Base-by-base conservation (phyloP, 768 basidiomycete genomes). In the Boletus reticulatus region DNA sequence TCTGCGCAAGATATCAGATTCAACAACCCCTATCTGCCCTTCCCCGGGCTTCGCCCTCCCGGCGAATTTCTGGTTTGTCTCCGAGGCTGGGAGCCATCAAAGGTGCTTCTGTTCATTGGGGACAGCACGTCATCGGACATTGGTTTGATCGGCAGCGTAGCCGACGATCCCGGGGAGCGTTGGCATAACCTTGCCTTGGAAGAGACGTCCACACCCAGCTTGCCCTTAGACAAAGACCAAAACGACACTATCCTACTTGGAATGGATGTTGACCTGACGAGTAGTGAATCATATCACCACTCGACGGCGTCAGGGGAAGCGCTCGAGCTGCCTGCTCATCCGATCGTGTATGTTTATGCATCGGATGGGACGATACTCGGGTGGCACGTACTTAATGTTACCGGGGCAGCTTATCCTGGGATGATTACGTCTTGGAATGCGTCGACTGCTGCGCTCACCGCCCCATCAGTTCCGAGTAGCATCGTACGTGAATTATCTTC, bases 301-400 rank as follows among this genome's bases (percentile, higher is more conserved):
- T 73, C 72, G 12, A 72, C 70, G 12, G 63, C 74, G 16, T 76
- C 77, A 0, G 78, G 78, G 5, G 79, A 80, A 58, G 68, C 67
- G 14, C 62, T 73, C 7, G 75, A 75, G 13, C 57, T 78, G 3
- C 79, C 81, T 12, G 73, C 80, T 11, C 76, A 77, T 13, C 90
- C 90, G 0, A 75, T 90, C 52, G 72, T 91, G 70, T 91, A 84
- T 66, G 85, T 82, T 4, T 92, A 89, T 68, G 78, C 88, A 12
- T 89, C 84, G 51, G 90, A 93, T 63, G 90, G 90, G 19, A 88
- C 89, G 0, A 52, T 93, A 22, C 80, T 84, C 46, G 90, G 77
- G 4, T 93, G 90, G 89, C 76, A 84, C 66, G 64, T 88, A 20
- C 80, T 88, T 37, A 82, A 87, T 64, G 73, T 76, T 9, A 79